Evolutionary conservation across 108 stramenopile species (phyloP).

Genomic region (Aurantiochytrium sp.): DNA sequence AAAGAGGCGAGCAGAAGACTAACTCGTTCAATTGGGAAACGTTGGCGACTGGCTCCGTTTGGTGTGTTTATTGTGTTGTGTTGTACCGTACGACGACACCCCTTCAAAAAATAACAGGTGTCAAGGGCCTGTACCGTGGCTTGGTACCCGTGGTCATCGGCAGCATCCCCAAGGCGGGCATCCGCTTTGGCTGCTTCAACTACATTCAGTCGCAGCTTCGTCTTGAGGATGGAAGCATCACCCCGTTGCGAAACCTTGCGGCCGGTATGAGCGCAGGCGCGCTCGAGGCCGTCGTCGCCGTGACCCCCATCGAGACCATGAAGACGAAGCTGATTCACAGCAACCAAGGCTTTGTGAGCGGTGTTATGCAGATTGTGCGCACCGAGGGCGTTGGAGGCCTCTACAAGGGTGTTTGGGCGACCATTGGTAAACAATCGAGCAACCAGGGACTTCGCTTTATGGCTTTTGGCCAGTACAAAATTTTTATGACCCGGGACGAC

Average conservation of each 20-base stretch:
- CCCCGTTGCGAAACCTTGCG: constrained; percentile 72
- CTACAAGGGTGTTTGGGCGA: constrained; percentile 83
- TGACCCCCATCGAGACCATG: constrained; percentile 93
- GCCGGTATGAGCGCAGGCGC: constrained; percentile 90
- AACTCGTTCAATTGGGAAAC: too few relatives aligned
- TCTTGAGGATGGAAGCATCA: constrained; percentile 74
- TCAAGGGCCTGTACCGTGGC: constrained; percentile 70
- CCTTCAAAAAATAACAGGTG: not conserved
- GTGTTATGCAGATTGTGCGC: constrained; percentile 67
- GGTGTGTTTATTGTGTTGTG: not conserved
- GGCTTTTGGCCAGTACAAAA: constrained; percentile 94
- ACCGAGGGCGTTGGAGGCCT: constrained; percentile 84
- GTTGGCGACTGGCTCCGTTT: too few relatives aligned
- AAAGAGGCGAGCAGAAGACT: too few relatives aligned
- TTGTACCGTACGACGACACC: not conserved
- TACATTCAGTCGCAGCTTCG: constrained; percentile 43
- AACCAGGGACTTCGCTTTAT: constrained; percentile 96
- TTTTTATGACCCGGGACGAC: constrained; percentile 52
- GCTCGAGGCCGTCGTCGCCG: constrained; percentile 76
- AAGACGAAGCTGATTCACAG: constrained; percentile 91
- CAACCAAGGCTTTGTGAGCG: constrained; percentile 58
- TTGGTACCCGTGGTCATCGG: constrained; percentile 80
- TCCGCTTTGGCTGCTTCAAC: constrained; percentile 84
- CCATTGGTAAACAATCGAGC: constrained; percentile 89
- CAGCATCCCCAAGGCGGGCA: constrained; percentile 85